A percentile compares a stretch with the other conserved stretches of the same genome.
Conservation (phyloP, 2,329 filamentous ascomycete genomes). For the Diaporthe aspalathi region DNA sequence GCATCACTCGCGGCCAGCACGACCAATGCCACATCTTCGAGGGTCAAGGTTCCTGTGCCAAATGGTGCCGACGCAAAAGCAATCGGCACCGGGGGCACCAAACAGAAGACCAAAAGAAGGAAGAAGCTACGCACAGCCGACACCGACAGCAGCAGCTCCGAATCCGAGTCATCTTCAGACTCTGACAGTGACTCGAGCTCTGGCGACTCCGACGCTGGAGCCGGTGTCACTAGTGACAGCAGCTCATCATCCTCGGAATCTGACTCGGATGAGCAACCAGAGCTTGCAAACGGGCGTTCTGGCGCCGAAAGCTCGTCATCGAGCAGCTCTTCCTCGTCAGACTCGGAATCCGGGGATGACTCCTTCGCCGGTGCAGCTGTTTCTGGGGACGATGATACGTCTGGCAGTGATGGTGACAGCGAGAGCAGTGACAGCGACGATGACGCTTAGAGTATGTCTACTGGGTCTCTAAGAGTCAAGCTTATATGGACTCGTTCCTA, state of each 20-base stretch:
- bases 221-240: constrained; percentile 47
- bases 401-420: constrained; percentile 38
- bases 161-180: constrained; percentile 38
- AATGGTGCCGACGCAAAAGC: constrained; percentile 35
- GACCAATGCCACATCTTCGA: constrained; percentile 45
- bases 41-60: constrained; percentile 40
- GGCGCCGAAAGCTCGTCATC: constrained; percentile 42
- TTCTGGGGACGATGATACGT: constrained; percentile 38
- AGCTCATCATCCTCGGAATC: constrained; percentile 52
- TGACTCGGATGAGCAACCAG: constrained; percentile 47
- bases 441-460: constrained; percentile 32
- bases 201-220: constrained; percentile 49
- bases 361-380: constrained; percentile 34
- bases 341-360: constrained; percentile 40
- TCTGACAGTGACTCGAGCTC: constrained; percentile 43
- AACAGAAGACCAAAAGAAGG: constrained; percentile 60
- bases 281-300: constrained; percentile 26
- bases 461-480: neutral
- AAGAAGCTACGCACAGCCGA: constrained; percentile 64
- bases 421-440: constrained; percentile 43
- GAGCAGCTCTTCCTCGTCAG: constrained; percentile 45
- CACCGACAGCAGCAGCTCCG: constrained; percentile 55
- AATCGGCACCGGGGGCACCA: constrained; percentile 54
- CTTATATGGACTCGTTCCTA: too few species aligned
- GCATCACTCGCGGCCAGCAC: constrained; percentile 44